A percentile compares a stretch with the other conserved stretches of the same genome.
Evolutionary conservation across 2,329 filamentous ascomycete genomes (phyloP).

Genomic region (Aspergillus awamori): DNA sequence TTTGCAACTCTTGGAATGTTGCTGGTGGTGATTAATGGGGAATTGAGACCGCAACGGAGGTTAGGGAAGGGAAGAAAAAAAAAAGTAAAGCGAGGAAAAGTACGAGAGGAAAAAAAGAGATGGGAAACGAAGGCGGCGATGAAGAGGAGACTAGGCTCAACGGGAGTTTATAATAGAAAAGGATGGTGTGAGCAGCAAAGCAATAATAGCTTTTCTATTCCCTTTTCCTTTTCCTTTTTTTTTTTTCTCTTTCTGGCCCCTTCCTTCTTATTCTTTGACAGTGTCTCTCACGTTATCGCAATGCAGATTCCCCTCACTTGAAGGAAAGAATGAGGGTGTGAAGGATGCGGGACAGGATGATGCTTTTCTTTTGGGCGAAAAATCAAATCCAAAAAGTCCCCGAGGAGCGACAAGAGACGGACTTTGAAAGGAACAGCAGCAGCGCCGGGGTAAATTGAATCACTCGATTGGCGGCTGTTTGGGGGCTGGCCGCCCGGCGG

Average conservation of each 20-base stretch:
- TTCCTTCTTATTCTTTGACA: not conserved
- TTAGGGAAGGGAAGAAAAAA: not conserved
- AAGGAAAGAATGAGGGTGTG: not conserved
- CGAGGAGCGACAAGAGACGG: not conserved
- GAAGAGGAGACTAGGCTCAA: not conserved
- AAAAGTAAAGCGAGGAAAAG: constrained; percentile 5
- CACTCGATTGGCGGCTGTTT: not conserved
- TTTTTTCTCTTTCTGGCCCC: not conserved
- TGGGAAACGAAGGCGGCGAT: not conserved
- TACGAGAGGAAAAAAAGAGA: constrained; percentile 6
- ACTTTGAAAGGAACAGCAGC: not conserved
- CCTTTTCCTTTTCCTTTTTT: too few relatives aligned
- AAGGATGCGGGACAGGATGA: not conserved
- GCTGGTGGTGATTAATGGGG: not conserved
- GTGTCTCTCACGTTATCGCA: not conserved
- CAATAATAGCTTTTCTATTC: too few relatives aligned
- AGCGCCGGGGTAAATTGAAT: not conserved
- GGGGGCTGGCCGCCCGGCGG: not conserved
- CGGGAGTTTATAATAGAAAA: not conserved
- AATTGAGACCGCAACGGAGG: not conserved
- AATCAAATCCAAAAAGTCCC: not conserved
- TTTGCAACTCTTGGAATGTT: not conserved
- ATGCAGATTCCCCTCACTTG: constrained; percentile 1
- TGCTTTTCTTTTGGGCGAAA: not conserved
- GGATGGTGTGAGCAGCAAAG: not conserved